Conservation (phyloP, 345 rosid species). For the Hirschfeldia incana region DNA sequence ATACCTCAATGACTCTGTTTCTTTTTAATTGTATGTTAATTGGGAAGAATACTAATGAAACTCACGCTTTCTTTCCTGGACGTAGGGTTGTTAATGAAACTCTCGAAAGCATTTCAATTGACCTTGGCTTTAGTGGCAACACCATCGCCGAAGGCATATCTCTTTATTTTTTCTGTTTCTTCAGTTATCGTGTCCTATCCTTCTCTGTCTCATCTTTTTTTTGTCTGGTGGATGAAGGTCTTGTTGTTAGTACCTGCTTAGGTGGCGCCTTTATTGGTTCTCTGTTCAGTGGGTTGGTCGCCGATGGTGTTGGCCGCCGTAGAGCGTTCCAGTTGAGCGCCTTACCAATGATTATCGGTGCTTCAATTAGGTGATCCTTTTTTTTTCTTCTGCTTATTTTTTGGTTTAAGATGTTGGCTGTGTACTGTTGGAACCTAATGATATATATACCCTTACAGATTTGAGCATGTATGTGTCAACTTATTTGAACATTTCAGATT, state of each 20-base stretch:
- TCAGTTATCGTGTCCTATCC: conserved; percentile 9
- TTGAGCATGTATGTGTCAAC: conserved; percentile 3
- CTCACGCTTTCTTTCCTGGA: conserved; percentile 14
- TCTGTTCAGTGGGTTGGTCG: conserved; percentile 78
- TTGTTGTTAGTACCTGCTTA: conserved; percentile 90
- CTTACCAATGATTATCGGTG: conserved; percentile 84
- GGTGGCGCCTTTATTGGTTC: conserved; percentile 94
- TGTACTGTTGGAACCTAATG: not conserved
- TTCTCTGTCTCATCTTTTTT: conserved; percentile 3
- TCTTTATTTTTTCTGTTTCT: conserved; percentile 15
- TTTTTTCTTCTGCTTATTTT: conserved; percentile 6
- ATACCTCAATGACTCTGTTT: not conserved
- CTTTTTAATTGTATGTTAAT: not conserved
- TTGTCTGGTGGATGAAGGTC: conserved; percentile 58
- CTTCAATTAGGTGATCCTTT: conserved; percentile 67
- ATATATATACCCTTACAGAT: not conserved
- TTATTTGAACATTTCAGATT: not conserved
- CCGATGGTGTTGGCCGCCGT: conserved; percentile 93
- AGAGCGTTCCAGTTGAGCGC: conserved; percentile 90
- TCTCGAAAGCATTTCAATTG: conserved; percentile 80
- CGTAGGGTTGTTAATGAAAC: conserved; percentile 95
- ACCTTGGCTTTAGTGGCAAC: conserved; percentile 82
- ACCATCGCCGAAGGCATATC: conserved; percentile 82
- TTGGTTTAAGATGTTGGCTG: conserved; percentile 1
- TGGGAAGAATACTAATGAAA: conserved; percentile 6